Base-by-base conservation (phyloP, 116 monocot species). In the Zostera marina region DNA sequence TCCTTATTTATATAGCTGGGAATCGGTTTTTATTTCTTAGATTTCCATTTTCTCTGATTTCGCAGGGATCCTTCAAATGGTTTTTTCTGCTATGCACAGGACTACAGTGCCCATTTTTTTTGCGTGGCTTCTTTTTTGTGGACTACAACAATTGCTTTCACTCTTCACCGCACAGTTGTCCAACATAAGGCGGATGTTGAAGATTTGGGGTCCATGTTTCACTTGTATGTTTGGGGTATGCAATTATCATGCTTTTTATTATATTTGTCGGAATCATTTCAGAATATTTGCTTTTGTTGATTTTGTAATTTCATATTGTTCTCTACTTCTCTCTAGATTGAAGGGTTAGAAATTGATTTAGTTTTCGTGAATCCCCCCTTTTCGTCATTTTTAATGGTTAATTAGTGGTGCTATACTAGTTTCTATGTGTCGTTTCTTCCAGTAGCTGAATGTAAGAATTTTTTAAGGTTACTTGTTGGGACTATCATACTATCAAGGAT, bases 141-240 rank as follows among this genome's bases (percentile, higher is more conserved):
- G 96, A 96, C 96, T 16, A 96, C 89, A 46, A 96, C 89, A 45
- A 96, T 96, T 74, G 89, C 89, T 19, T 96, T 89, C 65, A 89
- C 96, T 73, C 80, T 96, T 68, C 96, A 96, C 51, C 89, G 89
- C 39, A 96, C 96, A 19, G 96, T 96, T 80, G 96, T 96, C 20
- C 78, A 76, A 60, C 96, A 96, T 67, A 96, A 96, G 74, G 68
- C 85, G 42, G 96, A 96, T 73, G 88, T 96, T 61, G 89, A 96
- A 74, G 96, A 96, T 63, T 77, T 89, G 63, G 96, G 78, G 66
- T 85, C 82, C 47, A 49, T 96, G 47, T 96, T 89, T 72, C 89
- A 96, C 65, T 74, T 96, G 49, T 96, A 83, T 70, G 96, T 89
- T 39, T 96, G 96, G 96, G 96, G 96, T 89, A 89, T 58, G 83